These are phyloP conservation scores for Hymenoscyphus fraxineus DNA, from an alignment of 2,329 filamentous ascomycete genomes.

Conservation along the genomic window DNA sequence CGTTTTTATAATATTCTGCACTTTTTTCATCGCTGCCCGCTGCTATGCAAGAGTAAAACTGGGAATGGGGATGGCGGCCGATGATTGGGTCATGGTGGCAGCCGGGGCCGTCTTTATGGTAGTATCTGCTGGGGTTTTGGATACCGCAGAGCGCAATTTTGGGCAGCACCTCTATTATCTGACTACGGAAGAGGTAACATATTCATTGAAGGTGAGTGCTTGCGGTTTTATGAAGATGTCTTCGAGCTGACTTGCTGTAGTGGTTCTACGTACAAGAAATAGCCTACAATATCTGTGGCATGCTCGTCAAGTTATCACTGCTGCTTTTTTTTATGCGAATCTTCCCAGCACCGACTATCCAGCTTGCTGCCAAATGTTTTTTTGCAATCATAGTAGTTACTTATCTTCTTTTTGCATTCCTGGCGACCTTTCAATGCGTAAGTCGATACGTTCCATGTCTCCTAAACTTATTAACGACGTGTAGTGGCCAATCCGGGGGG, in stretches of 20 bases:
- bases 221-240: neutral
- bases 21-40: constrained; percentile 11
- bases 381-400: constrained; percentile 9
- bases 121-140: constrained; percentile 5
- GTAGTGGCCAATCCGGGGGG: constrained; percentile 10
- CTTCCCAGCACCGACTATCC: constrained; percentile 8
- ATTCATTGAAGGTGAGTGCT: neutral
- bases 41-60: constrained; percentile 10
- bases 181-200: neutral
- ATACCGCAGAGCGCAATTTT: constrained; percentile 11
- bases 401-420: constrained; percentile 8
- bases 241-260: neutral
- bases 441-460: neutral
- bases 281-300: constrained; percentile 11
- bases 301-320: constrained; percentile 15
- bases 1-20: constrained; percentile 7
- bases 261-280: constrained; percentile 15
- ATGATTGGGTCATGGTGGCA: constrained; percentile 18
- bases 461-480: too few relatives aligned
- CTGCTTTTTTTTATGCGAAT: constrained; percentile 19
- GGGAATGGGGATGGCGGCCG: constrained; percentile 11
- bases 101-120: constrained; percentile 7
- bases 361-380: neutral
- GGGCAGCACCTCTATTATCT: constrained; percentile 18
- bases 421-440: constrained; percentile 17